A percentile compares a stretch with the other conserved stretches of the same genome.
phyloP scores from a whole-genome alignment of 73 alveolate genomes.

The Blepharisma stoltei region DNA sequence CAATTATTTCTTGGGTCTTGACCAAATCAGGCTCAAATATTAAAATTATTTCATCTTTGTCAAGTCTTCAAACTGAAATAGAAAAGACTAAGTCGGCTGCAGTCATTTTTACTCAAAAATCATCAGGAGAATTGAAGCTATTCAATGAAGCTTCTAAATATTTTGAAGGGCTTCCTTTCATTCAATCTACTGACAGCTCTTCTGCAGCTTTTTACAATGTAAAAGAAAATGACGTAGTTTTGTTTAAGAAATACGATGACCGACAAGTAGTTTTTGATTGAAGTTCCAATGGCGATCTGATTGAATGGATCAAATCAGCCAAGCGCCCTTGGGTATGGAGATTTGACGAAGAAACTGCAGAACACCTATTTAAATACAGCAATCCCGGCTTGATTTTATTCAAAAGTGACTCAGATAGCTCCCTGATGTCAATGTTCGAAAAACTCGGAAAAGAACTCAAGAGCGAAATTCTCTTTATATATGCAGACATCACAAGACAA shows the following conservation, averaged over 20 bases:
- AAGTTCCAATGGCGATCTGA: slow-evolving; percentile 55
- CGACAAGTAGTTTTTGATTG: slow-evolving; percentile 61
- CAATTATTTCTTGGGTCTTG: slow-evolving; percentile 83
- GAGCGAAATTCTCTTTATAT: slow-evolving; percentile 68
- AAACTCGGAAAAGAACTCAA: slow-evolving; percentile 71
- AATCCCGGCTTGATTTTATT: slow-evolving; percentile 80
- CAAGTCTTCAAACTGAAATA: slow-evolving; percentile 51
- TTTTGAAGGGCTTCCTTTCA: slow-evolving; percentile 73
- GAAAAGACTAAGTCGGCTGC: slow-evolving; percentile 46
- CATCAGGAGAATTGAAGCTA: slow-evolving; percentile 37
- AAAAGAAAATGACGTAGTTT: slow-evolving; percentile 44
- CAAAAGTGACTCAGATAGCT: slow-evolving; percentile 63
- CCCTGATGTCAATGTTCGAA: slow-evolving; percentile 49
- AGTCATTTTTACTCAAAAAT: slow-evolving; percentile 37
- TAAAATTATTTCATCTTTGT: slow-evolving; percentile 53
- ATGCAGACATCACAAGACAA: slow-evolving; percentile 72
- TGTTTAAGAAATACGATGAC: slow-evolving; percentile 78
- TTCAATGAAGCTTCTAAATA: slow-evolving; percentile 61
- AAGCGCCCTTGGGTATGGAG: slow-evolving; percentile 81
- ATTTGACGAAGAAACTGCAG: slow-evolving; percentile 82
- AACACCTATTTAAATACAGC: slow-evolving; percentile 72
- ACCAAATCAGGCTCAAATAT: slow-evolving; percentile 85
- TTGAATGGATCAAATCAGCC: slow-evolving; percentile 55
- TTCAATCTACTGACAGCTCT: slow-evolving; percentile 55
- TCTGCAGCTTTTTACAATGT: slow-evolving; percentile 52